Conservation (phyloP, 768 basidiomycete species). For the Agaricus subrufescens region DNA sequence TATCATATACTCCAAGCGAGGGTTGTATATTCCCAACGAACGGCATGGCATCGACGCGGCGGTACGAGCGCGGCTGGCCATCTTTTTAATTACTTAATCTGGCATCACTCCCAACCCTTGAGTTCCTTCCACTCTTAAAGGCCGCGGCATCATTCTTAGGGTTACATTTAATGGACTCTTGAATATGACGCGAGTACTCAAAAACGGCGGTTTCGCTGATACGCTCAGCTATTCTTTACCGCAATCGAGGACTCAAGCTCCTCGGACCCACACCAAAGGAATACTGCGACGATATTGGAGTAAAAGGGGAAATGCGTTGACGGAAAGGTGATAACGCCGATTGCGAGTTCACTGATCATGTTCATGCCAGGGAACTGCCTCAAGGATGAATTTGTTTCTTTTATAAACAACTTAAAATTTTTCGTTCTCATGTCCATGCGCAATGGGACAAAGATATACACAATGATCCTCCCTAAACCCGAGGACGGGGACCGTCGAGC, state of each 20-base stretch:
- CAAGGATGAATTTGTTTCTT: conserved; percentile 24
- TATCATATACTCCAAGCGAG: no score
- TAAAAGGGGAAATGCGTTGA: conserved; percentile 25
- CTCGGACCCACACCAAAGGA: conserved; percentile 18
- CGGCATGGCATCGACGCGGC: no score
- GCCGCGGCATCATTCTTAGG: conserved; percentile 21
- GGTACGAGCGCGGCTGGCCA: no score
- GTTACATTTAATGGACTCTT: conserved; percentile 24
- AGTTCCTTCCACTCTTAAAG: conserved; percentile 18
- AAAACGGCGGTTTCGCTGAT: conserved; percentile 20
- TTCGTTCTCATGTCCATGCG: conserved; percentile 16
- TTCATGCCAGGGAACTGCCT: conserved; percentile 32
- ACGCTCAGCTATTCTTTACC: conserved; percentile 14
- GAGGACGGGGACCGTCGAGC: neutral
- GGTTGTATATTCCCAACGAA: no score
- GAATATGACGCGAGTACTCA: conserved; percentile 16
- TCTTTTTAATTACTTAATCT: no score
- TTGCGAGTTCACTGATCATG: conserved; percentile 20
- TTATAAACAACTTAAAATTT: conserved; percentile 18
- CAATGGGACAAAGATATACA: conserved; percentile 17
- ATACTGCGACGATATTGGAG: conserved; percentile 24
- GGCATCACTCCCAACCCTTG: no score
- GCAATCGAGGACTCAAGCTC: conserved; percentile 9
- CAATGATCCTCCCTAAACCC: conserved; percentile 4
- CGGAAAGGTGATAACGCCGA: conserved; percentile 23